Evolutionary conservation across 192 early-diverging fungal genomes (phyloP), one percentile per base, ranked within the genome.

Genomic region (Paraglomus brasilianum): DNA sequence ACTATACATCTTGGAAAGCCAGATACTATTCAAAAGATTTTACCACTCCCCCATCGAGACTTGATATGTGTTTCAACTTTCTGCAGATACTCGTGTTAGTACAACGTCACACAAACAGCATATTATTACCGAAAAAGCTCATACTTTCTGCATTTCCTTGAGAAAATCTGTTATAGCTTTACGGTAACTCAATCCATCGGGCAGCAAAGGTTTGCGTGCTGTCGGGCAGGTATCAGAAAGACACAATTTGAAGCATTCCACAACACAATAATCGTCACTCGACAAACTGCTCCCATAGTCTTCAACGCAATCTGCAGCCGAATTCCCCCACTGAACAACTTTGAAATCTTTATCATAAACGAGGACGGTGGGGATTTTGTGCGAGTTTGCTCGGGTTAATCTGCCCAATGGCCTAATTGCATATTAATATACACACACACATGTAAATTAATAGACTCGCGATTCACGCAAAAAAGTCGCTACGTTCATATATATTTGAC

Each of bases 81-180:
- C 30, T 30, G 30, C 30, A 30, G 30, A 30, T 30, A 56, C 1
- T 56, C 1, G 53, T 2, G 17, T 30, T 17, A 24, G 36, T 56
- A 3, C 53, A 1, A 56, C 11, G 21, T 56, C 53, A 56, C 11
- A 11, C 36, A 17, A 56, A 24, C 11, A 17, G 4, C 17, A 56
- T 19, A 6, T 6, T 10, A 56, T 56, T 11, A 30, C 17, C 17
- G 21, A 10, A 17, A 17, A 56, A 17, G 21, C 36, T 56, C 36
- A 56, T 56, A 56, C 53, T 30, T 56, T 55, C 36, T 24, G 39
- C 39, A 69, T 69, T 69, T 56, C 19, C 10, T n/a, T 44, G 5
- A 69, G 21, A 56, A 56, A 69, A 69, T 69, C 66, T 19, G 14
- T 13, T 8, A 69, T 69, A 5, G 52, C 66, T 69, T 69, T 55